Evolutionary conservation across 1,284 basidiomycete species (phyloP).

Genomic region (Hortiboletus rubellus): DNA sequence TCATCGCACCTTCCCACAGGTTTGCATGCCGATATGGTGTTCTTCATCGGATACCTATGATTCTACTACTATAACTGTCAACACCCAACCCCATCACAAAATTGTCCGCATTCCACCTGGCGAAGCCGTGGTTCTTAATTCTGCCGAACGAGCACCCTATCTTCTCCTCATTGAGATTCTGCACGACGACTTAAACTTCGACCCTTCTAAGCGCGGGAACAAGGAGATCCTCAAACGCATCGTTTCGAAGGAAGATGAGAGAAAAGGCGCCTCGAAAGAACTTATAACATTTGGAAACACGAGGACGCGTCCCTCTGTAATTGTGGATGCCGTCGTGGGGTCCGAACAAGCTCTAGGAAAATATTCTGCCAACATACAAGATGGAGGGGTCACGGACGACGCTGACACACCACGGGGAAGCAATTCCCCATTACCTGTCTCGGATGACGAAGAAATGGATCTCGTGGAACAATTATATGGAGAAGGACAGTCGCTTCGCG

Average conservation of each 20-base stretch:
- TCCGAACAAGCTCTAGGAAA: slow-evolving; percentile 32
- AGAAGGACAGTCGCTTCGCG: slow-evolving; percentile 66
- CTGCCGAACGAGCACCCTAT: slow-evolving; percentile 94
- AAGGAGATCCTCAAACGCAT: slow-evolving; percentile 85
- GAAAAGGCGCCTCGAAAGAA: slow-evolving; percentile 55
- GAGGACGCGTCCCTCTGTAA: slow-evolving; percentile 25
- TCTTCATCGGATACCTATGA: slow-evolving; percentile 62
- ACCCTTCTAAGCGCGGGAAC: slow-evolving; percentile 83
- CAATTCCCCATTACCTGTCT: slow-evolving; percentile 19
- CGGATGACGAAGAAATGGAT: slow-evolving; percentile 85
- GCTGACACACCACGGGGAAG: slow-evolving; percentile 30
- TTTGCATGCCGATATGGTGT: slow-evolving; percentile 99
- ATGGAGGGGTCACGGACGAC: slow-evolving; percentile 19
- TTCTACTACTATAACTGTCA: slow-evolving; percentile 32
- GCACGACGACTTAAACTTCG: slow-evolving; percentile 91
- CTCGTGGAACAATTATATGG: slow-evolving; percentile 94
- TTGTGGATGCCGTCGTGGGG: slow-evolving; percentile 22
- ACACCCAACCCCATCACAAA: slow-evolving; percentile 79
- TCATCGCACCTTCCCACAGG: slow-evolving; percentile 43
- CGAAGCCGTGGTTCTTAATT: slow-evolving; percentile 98
- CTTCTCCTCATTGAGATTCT: slow-evolving; percentile 93
- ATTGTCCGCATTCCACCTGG: slow-evolving; percentile 97
- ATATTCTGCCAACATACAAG: slow-evolving; percentile 24
- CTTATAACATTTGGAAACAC: slow-evolving; percentile 45
- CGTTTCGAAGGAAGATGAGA: slow-evolving; percentile 68